Evolutionary conservation across 257 asterid species (phyloP).

Genomic region (Plantago major): DNA sequence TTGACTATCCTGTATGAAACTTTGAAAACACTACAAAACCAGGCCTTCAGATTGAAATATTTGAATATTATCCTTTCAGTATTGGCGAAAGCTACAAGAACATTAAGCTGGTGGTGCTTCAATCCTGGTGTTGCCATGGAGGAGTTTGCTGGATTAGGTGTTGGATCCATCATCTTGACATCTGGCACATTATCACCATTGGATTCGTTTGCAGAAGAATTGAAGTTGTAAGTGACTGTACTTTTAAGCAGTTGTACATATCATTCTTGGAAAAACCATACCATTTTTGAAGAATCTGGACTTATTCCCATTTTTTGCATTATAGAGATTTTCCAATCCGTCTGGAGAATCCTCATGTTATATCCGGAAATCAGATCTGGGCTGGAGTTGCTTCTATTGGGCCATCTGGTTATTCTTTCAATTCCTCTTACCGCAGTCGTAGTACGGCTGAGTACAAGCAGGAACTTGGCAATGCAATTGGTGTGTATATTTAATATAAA

Average conservation of each 20-base stretch:
- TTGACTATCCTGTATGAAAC: constrained; percentile 15
- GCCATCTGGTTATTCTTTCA: constrained; percentile 88
- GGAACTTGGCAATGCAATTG: constrained; percentile 99
- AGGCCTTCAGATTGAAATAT: constrained; percentile 18
- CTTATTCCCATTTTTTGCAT: constrained; percentile 20
- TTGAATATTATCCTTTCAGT: constrained; percentile 20
- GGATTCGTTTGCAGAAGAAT: constrained; percentile 96
- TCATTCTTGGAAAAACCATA: constrained; percentile 4
- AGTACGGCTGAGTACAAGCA: constrained; percentile 80
- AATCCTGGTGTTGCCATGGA: constrained; percentile 98
- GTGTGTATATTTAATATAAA: constrained; percentile 38
- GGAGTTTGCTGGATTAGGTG: constrained; percentile 71
- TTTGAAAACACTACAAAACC: constrained; percentile 15
- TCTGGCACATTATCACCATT: constrained; percentile 99
- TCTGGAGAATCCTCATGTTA: constrained; percentile 98
- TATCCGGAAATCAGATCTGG: constrained; percentile 87
- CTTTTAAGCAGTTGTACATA: constrained; percentile 14
- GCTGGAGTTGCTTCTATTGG: constrained; percentile 89
- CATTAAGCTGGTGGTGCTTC: constrained; percentile 99
- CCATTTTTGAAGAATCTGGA: constrained; percentile 2
- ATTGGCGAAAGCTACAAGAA: constrained; percentile 72
- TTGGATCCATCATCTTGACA: constrained; percentile 90
- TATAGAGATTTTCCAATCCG: constrained; percentile 86
- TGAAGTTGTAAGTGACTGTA: constrained; percentile 63
- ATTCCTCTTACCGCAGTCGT: constrained; percentile 87